Conservation (phyloP, 768 basidiomycete species). For the Kwoniella sp. region DNA sequence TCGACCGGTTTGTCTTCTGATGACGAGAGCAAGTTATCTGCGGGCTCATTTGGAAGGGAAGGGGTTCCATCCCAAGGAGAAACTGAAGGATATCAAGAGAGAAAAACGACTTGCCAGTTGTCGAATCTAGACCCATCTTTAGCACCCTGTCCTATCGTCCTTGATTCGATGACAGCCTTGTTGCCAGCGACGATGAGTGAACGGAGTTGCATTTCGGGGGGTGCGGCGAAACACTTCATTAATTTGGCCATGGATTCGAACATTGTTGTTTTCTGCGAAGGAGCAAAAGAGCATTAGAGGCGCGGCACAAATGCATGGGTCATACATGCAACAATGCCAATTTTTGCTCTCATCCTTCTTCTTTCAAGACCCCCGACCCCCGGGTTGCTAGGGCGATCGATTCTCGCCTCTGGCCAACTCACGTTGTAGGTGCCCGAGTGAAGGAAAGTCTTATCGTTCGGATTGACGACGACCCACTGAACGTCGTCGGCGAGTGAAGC, state of each 20-base stretch:
- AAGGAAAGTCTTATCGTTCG: constrained; percentile 3
- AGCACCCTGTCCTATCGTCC: background rate
- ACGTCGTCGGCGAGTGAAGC: background rate
- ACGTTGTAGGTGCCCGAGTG: constrained; percentile 6
- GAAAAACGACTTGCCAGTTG: constrained; percentile 3
- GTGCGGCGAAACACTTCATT: background rate
- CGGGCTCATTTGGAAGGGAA: no score
- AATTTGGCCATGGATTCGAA: background rate
- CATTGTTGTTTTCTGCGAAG: background rate
- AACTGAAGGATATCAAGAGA: no score
- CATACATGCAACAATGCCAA: no score
- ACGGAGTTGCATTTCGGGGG: background rate
- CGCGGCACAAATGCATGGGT: no score
- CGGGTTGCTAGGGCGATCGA: no score
- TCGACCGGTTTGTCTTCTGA: no score
- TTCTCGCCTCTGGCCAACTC: no score
- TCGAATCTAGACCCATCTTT: constrained; percentile 6
- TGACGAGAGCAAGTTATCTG: no score
- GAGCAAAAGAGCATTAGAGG: no score
- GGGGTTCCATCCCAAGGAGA: no score
- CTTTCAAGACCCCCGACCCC: no score
- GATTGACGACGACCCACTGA: constrained; percentile 11
- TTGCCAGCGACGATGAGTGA: constrained; percentile 3
- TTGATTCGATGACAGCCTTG: background rate
- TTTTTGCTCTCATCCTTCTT: no score